phyloP scores from a whole-genome alignment of 345 rosid species.

The Acer campestre region DNA sequence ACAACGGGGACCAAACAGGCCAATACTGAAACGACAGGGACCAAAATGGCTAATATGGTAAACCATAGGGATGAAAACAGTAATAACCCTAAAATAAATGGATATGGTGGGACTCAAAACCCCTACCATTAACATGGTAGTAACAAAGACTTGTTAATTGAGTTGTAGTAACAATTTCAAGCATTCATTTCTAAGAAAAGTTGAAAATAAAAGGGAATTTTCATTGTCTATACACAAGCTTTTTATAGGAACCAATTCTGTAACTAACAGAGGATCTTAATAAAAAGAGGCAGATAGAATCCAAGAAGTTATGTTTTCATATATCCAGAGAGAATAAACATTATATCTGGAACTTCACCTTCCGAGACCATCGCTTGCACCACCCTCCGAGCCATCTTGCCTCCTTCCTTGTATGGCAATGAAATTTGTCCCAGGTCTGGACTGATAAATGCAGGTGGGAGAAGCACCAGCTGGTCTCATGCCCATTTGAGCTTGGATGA shows the following conservation, averaged over 20 bases:
- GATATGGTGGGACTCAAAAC: too few species aligned
- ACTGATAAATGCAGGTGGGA: conserved; percentile 13
- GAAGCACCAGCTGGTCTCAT: conserved; percentile 14
- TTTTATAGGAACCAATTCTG: background rate
- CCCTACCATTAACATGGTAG: too few species aligned
- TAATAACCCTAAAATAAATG: too few species aligned
- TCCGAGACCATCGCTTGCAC: conserved; percentile 1
- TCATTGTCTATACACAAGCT: background rate
- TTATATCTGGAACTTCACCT: background rate
- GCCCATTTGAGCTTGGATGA: conserved; percentile 26
- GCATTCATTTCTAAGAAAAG: background rate
- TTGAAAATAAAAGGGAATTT: background rate
- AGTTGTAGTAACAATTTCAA: too few species aligned
- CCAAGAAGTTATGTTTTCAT: background rate
- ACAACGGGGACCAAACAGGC: too few species aligned
- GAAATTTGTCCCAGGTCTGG: conserved; percentile 17
- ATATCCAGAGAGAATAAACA: background rate
- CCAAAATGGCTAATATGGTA: too few species aligned
- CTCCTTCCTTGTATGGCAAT: conserved; percentile 8
- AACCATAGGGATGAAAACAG: too few species aligned
- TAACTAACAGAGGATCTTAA: background rate
- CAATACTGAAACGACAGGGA: too few species aligned
- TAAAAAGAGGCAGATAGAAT: background rate
- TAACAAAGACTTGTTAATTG: too few species aligned
- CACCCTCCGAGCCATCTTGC: conserved; percentile 8